phyloP scores from a whole-genome alignment of 1,139 yeast genomes.

The Magnusiomyces fungicola region DNA sequence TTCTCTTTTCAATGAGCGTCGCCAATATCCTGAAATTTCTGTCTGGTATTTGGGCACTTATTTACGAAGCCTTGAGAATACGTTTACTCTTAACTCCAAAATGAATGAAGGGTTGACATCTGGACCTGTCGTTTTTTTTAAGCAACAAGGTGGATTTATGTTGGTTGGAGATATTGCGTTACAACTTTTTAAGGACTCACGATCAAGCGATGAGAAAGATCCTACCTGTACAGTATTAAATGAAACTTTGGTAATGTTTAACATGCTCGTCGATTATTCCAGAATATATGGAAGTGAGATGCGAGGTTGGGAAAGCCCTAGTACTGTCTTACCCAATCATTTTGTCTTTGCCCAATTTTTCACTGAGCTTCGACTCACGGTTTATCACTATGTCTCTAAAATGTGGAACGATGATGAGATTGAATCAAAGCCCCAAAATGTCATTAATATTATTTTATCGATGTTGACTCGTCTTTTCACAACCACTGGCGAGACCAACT shows the following conservation, averaged over 20 bases:
- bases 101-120: neutral
- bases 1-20: conserved; percentile 7
- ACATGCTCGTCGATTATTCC: neutral
- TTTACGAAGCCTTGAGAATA: conserved; percentile 1
- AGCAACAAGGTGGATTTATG: conserved; percentile 29
- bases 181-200: conserved; percentile 17
- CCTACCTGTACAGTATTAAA: conserved; percentile 14
- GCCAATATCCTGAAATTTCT: conserved; percentile 8
- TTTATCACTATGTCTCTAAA: conserved; percentile 18
- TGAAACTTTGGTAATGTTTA: conserved; percentile 8
- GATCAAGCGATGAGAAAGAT: conserved; percentile 9
- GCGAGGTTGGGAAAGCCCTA: neutral
- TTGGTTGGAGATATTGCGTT: conserved; percentile 23
- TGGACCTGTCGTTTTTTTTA: conserved; percentile 29
- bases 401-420: conserved; percentile 27
- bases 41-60: conserved; percentile 1
- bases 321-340: conserved; percentile 21
- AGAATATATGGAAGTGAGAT: too few species aligned
- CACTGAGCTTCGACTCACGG: conserved; percentile 28
- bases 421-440: conserved; percentile 20
- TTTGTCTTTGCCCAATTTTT: conserved; percentile 30
- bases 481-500: neutral
- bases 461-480: conserved; percentile 12
- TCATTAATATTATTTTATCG: conserved; percentile 21
- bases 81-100: neutral